These are phyloP conservation scores for Cichorium intybus DNA, from an alignment of 140 eudicot species.

Conservation along the genomic window DNA sequence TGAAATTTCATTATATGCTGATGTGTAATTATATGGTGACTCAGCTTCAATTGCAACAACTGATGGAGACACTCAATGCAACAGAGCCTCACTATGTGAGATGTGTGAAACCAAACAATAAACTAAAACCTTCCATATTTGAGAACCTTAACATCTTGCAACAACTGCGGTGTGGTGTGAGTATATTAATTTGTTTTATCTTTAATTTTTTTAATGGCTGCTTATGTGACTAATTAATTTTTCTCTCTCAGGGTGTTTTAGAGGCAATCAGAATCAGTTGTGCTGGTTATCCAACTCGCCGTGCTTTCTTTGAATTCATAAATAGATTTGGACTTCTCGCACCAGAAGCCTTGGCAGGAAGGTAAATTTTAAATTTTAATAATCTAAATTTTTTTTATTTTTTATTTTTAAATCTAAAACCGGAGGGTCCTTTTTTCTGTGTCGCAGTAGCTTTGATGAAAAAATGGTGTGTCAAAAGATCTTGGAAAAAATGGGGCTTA, in stretches of 20 bases:
- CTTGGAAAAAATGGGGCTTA: slow-evolving; percentile 85
- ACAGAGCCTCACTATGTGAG: slow-evolving; percentile 96
- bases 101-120: slow-evolving; percentile 97
- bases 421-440: not conserved
- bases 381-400: no score
- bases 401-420: not conserved
- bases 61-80: slow-evolving; percentile 93
- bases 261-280: slow-evolving; percentile 99
- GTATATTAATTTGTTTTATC: slow-evolving; percentile 27
- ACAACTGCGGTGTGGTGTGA: slow-evolving; percentile 98
- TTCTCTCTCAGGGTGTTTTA: slow-evolving; percentile 76
- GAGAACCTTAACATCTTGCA: slow-evolving; percentile 91
- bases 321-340: slow-evolving; percentile 97
- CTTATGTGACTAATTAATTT: slow-evolving; percentile 11
- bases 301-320: slow-evolving; percentile 90
- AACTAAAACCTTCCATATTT: slow-evolving; percentile 82
- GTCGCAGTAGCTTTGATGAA: slow-evolving; percentile 63
- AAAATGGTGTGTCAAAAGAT: slow-evolving; percentile 73
- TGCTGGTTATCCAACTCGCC: slow-evolving; percentile 99
- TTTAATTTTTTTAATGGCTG: not conserved
- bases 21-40: slow-evolving; percentile 10
- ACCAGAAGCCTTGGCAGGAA: slow-evolving; percentile 72
- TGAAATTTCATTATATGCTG: not conserved
- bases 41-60: slow-evolving; percentile 90
- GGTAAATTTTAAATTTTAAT: slow-evolving; percentile 54